These are phyloP conservation scores for Aspergillus felis DNA, from an alignment of 2,329 filamentous ascomycete genomes.

Conservation along the genomic window DNA sequence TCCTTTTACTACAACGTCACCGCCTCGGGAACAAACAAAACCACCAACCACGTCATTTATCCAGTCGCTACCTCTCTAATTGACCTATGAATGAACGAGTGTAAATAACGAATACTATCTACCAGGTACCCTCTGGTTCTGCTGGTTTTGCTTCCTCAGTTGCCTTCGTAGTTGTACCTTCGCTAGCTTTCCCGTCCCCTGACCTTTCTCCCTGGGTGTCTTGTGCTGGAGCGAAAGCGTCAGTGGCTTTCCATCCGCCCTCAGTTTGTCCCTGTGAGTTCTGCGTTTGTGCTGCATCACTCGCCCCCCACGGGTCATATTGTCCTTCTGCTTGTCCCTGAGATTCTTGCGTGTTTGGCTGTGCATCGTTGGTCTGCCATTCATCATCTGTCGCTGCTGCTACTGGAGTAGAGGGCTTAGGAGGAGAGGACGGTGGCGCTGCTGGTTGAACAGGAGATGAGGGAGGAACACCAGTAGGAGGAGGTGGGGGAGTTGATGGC, in stretches of 20 bases:
- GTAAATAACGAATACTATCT: neutral
- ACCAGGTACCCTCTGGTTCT: neutral
- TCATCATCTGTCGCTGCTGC: neutral
- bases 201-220: neutral
- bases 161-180: neutral
- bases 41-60: neutral
- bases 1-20: constrained; percentile 3
- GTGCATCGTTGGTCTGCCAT: neutral
- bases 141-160: neutral
- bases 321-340: neutral
- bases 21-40: neutral
- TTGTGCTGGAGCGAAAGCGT: neutral
- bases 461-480: neutral
- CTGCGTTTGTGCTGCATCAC: neutral
- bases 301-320: neutral
- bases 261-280: neutral
- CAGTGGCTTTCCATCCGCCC: neutral
- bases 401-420: neutral
- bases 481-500: neutral
- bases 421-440: neutral
- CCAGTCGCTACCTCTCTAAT: neutral
- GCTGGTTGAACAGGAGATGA: neutral
- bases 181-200: neutral
- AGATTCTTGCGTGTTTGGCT: neutral
- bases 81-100: neutral